Conservation (phyloP, 441 rosid genomes). For the Pelargonium exstipulatum region DNA sequence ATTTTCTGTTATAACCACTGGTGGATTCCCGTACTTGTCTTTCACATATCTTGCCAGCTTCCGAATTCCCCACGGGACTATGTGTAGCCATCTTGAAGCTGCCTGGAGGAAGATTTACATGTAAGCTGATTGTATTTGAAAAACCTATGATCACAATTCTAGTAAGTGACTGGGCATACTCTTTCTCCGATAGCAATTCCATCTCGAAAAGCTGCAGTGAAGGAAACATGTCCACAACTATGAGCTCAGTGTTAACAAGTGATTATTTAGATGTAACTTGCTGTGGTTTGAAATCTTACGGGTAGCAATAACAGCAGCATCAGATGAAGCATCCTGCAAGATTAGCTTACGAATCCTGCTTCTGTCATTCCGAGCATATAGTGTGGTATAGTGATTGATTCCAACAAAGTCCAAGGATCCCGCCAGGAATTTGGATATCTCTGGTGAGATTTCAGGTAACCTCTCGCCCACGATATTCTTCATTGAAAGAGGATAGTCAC, state of each 20-base stretch:
- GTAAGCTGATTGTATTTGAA: conserved; percentile 19
- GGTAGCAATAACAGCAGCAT: conserved; percentile 68
- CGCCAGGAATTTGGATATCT: conserved; percentile 34
- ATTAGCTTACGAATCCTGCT: conserved; percentile 56
- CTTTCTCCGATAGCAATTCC: conserved; percentile 73
- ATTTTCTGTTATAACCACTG: conserved; percentile 65
- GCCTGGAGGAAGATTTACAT: conserved; percentile 52
- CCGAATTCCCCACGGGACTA: conserved; percentile 82
- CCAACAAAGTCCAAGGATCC: conserved; percentile 51
- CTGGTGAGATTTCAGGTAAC: conserved; percentile 43
- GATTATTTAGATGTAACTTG: background rate
- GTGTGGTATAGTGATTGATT: conserved; percentile 60
- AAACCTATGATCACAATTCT: conserved; percentile 7
- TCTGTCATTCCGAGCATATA: conserved; percentile 56
- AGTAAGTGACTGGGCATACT: conserved; percentile 39
- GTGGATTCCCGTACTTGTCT: conserved; percentile 72
- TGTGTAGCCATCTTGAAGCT: conserved; percentile 77
- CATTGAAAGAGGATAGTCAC: conserved; percentile 59
- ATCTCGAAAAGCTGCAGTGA: conserved; percentile 49
- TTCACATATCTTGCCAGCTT: conserved; percentile 49
- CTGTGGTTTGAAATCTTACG: conserved; percentile 36
- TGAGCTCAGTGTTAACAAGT: background rate
- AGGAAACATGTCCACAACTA: conserved; percentile 11
- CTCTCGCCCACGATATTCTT: conserved; percentile 45
- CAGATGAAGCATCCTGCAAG: conserved; percentile 73